Evolutionary conservation across 2,329 filamentous ascomycete genomes (phyloP).

Genomic region (Arthrobotrys megalospora): DNA sequence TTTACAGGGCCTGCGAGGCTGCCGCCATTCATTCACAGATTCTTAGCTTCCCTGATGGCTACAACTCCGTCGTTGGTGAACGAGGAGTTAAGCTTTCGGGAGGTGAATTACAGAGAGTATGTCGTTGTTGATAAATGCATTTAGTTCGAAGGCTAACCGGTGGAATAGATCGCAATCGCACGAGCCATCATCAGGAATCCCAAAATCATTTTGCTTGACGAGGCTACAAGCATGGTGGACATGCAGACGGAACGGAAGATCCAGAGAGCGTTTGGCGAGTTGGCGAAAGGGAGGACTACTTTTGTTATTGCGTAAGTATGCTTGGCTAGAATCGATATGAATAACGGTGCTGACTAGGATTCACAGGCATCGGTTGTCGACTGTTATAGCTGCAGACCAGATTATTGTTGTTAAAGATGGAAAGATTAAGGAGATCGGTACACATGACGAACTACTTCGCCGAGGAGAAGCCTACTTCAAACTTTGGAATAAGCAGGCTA

Average conservation of each 20-base stretch:
- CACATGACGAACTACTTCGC: conserved; percentile 74
- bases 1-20: conserved; percentile 74
- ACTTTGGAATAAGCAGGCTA: conserved; percentile 76
- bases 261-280: conserved; percentile 69
- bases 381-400: conserved; percentile 78
- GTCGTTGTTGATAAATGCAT: not conserved
- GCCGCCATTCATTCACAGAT: conserved; percentile 78
- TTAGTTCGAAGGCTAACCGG: conserved; percentile 14
- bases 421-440: conserved; percentile 76
- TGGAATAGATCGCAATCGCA: conserved; percentile 64
- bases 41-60: conserved; percentile 72
- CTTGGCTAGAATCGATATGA: conserved; percentile 61
- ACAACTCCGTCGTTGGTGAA: conserved; percentile 71
- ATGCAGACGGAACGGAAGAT: conserved; percentile 70
- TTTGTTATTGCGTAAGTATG: conserved; percentile 71
- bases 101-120: conserved; percentile 70
- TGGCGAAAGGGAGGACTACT: conserved; percentile 71
- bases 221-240: conserved; percentile 72
- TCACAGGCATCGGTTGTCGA: conserved; percentile 77
- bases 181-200: conserved; percentile 68
- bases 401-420: conserved; percentile 78
- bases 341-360: conserved; percentile 50
- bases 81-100: conserved; percentile 71
- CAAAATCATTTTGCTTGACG: conserved; percentile 70
- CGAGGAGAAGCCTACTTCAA: conserved; percentile 76